Conservation (phyloP, 1,139 yeast species). For the Arxiozyma bovina region DNA sequence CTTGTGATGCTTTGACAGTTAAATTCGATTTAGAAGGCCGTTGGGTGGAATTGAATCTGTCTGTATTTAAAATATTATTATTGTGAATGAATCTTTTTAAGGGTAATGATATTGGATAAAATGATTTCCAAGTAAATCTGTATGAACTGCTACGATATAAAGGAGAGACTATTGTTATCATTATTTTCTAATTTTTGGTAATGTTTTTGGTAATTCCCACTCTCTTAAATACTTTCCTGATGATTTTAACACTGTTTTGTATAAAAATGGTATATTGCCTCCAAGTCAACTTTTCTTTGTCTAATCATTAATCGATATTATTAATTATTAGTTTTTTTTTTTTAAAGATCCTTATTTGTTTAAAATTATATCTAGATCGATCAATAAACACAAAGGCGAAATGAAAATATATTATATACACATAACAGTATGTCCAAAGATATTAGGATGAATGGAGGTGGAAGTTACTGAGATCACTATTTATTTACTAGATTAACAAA, state of each 20-base stretch:
- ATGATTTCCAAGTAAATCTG: background rate
- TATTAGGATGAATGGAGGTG: background rate
- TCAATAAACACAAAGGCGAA: no score
- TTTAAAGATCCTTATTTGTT: background rate
- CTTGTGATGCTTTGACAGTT: background rate
- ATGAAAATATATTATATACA: no score
- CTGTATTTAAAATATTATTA: background rate
- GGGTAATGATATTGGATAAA: background rate
- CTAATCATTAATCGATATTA: no score
- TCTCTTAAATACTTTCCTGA: background rate
- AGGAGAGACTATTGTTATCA: background rate
- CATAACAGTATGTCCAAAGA: no score
- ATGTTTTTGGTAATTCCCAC: no score
- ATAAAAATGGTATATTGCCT: no score
- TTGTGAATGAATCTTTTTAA: background rate
- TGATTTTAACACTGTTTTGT: no score
- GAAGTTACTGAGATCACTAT: background rate
- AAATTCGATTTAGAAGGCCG: background rate
- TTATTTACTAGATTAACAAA: no score
- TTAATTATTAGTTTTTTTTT: no score
- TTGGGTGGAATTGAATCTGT: background rate
- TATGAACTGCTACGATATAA: background rate
- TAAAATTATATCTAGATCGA: background rate
- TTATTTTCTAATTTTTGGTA: background rate
- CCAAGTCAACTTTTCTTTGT: background rate